Evolutionary conservation across 2,329 filamentous ascomycete genomes (phyloP), one percentile per base, ranked within the genome.

Genomic region (Pseudophaeomoniella oleicola): DNA sequence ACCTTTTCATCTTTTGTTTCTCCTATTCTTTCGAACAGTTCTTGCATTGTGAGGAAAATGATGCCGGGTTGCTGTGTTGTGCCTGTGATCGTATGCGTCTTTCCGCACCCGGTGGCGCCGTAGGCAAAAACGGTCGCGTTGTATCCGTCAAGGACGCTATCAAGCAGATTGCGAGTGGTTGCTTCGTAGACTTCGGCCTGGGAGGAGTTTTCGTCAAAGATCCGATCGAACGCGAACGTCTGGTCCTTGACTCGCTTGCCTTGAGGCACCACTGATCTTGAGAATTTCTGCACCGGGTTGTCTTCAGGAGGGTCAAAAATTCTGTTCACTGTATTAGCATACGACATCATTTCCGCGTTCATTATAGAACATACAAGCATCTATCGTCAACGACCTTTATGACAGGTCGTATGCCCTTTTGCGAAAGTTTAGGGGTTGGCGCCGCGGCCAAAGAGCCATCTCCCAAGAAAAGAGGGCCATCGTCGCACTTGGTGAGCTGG

Each of bases 71-170:
- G 81, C 55, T 93, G 82, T 2, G 85, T 64, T 0, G 88, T 94
- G 46, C 90, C 90, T 3, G 80, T 85, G 51, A 98, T 98, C 6
- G 90, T 98, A 58, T 98, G 90, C 16, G 90, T 98, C 64, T 98
- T 98, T 58, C 90, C 90, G 58, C 90, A 98, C 29, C 90, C 90
- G 1, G 90, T 98, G 29, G 90, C 90, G 47, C 90, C 90, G 58
- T 98, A 98, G 35, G 90, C 90, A 56, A 98, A 98, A 3, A 98
- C 90, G 0, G 90, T 98, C 34, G 90, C 90, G 66, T 98, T 98
- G 68, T 94, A 98, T 46, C 90, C 90, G 47, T 98, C 87, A 40
- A 98, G 69, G 12, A 98, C 87, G 54, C 81, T 94, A 56, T 96
- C 88, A 42, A 98, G 72, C n/a, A 98, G 72, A 38, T 66, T 75